Percentiles rank a stretch among this genome's conserved stretches.
These are phyloP conservation scores for Sporothrix variecibatus DNA, from an alignment of 2,329 filamentous ascomycete species.

Conservation along the genomic window DNA sequence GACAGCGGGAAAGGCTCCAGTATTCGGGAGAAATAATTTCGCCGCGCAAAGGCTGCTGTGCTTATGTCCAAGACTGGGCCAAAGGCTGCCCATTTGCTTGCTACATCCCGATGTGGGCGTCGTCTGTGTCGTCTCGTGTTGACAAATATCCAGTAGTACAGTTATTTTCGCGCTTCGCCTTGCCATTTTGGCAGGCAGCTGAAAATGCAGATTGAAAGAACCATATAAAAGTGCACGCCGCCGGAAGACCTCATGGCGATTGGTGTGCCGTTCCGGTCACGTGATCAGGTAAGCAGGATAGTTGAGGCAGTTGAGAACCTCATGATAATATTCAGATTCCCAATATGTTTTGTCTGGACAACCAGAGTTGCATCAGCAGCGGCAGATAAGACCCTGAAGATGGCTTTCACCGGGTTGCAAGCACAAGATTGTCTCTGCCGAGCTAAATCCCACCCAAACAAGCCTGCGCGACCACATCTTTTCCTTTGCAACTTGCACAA, in stretches of 20 bases:
- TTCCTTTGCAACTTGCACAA: neutral
- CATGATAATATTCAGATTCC: neutral
- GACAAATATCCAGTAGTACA: neutral
- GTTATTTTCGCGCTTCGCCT: neutral
- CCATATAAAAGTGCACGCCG: neutral
- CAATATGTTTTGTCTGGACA: neutral
- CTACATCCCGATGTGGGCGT: neutral
- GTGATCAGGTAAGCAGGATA: neutral
- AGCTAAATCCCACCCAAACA: neutral
- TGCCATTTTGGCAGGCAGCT: neutral
- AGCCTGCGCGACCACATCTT: neutral
- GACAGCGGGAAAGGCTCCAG: neutral
- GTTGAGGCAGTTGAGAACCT: neutral
- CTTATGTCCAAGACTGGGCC: neutral
- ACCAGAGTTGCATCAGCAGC: neutral
- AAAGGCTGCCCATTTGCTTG: neutral
- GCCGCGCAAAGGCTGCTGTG: slow-evolving; percentile 10
- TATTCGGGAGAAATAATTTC: slow-evolving; percentile 17
- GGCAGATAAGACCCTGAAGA: neutral
- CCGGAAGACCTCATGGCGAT: neutral
- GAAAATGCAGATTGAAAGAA: neutral
- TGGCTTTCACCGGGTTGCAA: neutral
- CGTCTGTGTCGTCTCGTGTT: neutral
- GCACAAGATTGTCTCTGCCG: neutral
- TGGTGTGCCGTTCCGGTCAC: neutral